Evolutionary conservation across 2,329 filamentous ascomycete genomes (phyloP), one percentile per base, ranked within the genome.

Genomic region (Fusarium albosuccineum): DNA sequence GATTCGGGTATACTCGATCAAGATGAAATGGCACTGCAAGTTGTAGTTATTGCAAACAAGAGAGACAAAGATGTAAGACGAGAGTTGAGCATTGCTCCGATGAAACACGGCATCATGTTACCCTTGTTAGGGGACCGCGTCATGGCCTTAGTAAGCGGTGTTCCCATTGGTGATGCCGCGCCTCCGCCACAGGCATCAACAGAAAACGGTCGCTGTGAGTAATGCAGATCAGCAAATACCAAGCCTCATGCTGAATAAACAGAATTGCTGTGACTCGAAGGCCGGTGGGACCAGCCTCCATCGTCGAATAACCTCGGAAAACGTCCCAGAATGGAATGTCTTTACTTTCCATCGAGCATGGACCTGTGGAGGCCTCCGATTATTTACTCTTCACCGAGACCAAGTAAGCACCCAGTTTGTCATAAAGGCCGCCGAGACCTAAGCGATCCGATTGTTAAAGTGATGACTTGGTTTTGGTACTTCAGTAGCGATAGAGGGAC

Each of bases 131-230:
- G 61, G 40, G 61, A 69, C 66, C 66, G 62, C 66, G 66, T 69
- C 66, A 68, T 67, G 57, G 29, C 30, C 62, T 68, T 68, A 71
- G 60, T 67, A 60, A 66, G 50, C 66, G 33, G 40, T 10, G 27
- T 36, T 33, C 27, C n/a, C 17, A 16, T 42, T 60, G 36, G 37
- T 46, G 44, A 51, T 37, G 13, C 63, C 64, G 52, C 63, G 60
- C 60, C 63, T 64, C 60, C 62, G 49, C 49, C 53, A 42, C 36
- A 34, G 37, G 27, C 49, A 22, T 26, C 13, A 39, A 33, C 36
- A 44, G 26, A 33, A 36, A 49, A 49, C 30, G 33, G 46, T 33
- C 1, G 36, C 30, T 22, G 27, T 39, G 41, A 33, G 30, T 49
- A 17, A 49, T 49, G 46, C 22, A 22, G 22, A 22, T 17, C 7